Conservation (phyloP, 2,329 filamentous ascomycete species). For the Atkinsonella texensis region DNA sequence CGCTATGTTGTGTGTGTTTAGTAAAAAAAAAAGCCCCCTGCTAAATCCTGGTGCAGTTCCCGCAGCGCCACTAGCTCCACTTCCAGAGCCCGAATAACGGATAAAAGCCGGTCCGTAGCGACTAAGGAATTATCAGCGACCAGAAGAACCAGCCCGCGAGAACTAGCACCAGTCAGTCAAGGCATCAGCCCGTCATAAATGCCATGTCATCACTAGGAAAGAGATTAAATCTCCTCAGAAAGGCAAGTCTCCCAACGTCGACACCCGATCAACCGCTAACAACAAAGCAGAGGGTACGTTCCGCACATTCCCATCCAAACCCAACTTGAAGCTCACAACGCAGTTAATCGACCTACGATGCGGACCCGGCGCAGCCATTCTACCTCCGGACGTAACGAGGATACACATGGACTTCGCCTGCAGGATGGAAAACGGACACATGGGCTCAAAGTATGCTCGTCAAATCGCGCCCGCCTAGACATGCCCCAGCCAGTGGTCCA, state of each 20-base stretch:
- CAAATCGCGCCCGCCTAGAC: constrained; percentile 8
- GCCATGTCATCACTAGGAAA: constrained; percentile 40
- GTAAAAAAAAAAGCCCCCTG: neutral
- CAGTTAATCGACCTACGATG: constrained; percentile 65
- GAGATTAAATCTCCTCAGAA: constrained; percentile 63
- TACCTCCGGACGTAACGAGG: constrained; percentile 63
- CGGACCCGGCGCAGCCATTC: constrained; percentile 70
- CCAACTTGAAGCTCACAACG: constrained; percentile 12
- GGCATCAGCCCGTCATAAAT: neutral
- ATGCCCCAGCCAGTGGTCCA: neutral
- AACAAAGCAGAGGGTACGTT: constrained; percentile 29
- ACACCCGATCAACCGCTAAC: neutral
- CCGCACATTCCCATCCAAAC: constrained; percentile 7
- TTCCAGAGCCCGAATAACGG: constrained; percentile 2
- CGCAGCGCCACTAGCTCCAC: neutral
- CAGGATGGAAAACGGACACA: constrained; percentile 52
- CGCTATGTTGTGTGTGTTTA: neutral
- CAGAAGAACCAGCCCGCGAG: neutral
- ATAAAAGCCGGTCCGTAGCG: constrained; percentile 14
- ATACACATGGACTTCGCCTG: constrained; percentile 64
- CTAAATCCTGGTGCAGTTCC: too few species aligned
- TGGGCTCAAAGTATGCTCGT: constrained; percentile 53
- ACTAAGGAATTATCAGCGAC: too few species aligned
- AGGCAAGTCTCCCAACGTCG: constrained; percentile 38
- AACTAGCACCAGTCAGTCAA: neutral